Evolutionary conservation across 208 protist species (phyloP), one percentile per base, ranked within the genome.

Genomic region (Trypanosoma brucei): DNA sequence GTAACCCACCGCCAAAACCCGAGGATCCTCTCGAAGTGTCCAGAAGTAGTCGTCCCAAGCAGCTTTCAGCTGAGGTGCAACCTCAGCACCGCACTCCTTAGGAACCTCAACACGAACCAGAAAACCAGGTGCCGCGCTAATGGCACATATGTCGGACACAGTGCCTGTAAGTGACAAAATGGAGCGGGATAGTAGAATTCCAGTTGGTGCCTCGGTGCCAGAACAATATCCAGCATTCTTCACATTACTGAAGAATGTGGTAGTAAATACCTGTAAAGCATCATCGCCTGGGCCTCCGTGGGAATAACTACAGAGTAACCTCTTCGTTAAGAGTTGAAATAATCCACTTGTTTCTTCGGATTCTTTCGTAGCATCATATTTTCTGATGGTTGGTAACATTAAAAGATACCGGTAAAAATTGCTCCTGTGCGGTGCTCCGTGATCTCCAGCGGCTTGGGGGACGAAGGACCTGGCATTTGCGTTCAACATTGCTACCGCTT

Each of bases 381-480:
- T 56, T 46, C 80, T 75, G 35, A 74, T 45, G 0, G 65, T 55
- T 30, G 81, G 65, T 35, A 82, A 54, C 39, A 68, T 67, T 33
- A 92, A 55, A 35, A 73, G 67, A 50, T 92, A 92, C n/a, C 78
- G 73, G 65, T 86, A 92, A 60, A 83, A 75, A 2, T 51, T 55
- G 49, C 67, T 68, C 14, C 49, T 37, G 42, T 68, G 46, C 62
- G 9, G 33, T 76, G 48, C 13, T 39, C 56, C 39, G 37, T 64
- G 55, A 3, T 81, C 77, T 44, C 59, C 58, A 49, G 71, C 61
- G 8, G 70, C 73, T 14, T 70, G 66, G 0, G 83, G 83, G 57
- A 90, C 73, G 71, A 92, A 90, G n/a, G 79, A 71, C 57, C 90
- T 90, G 2, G 83, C 83, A 74, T 92, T 90, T 14, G 71, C 72